Evolutionary conservation across 169 alveolate species (phyloP).

Genomic region (Perkinsus marinus): DNA sequence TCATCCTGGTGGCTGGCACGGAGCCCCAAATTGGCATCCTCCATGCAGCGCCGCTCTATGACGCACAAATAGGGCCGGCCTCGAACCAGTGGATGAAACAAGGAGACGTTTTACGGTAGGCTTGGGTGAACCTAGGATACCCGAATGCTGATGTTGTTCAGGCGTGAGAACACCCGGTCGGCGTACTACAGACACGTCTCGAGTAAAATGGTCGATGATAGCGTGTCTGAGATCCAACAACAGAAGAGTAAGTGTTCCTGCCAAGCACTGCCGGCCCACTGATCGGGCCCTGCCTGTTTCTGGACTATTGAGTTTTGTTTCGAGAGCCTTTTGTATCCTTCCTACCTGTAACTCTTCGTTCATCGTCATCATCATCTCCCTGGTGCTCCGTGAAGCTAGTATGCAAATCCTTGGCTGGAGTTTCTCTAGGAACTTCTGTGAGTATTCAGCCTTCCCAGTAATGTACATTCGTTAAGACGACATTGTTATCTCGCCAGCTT

Average conservation of each 20-base stretch:
- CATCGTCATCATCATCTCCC: neutral
- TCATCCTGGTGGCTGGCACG: neutral
- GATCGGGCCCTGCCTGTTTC: neutral
- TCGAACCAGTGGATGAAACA: neutral
- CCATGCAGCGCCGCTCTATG: neutral
- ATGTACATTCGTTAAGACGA: too few species aligned
- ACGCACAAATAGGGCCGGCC: neutral
- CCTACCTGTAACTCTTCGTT: too few species aligned
- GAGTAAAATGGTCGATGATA: neutral
- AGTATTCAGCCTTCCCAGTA: too few species aligned
- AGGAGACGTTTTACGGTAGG: neutral
- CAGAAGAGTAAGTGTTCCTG: neutral
- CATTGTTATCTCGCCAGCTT: too few species aligned
- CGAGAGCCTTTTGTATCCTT: too few species aligned
- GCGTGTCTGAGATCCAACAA: neutral
- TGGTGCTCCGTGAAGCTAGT: neutral
- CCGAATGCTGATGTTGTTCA: neutral
- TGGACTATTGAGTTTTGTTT: too few species aligned
- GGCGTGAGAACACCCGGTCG: neutral
- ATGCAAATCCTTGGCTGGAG: neutral
- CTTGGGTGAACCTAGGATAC: neutral
- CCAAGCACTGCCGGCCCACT: neutral
- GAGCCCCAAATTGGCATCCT: neutral
- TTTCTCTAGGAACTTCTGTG: too few species aligned
- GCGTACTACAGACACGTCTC: neutral